Evolutionary conservation across 164 flowering plant genomes (phyloP).

Genomic region (Magnolia kwangsiensis): DNA sequence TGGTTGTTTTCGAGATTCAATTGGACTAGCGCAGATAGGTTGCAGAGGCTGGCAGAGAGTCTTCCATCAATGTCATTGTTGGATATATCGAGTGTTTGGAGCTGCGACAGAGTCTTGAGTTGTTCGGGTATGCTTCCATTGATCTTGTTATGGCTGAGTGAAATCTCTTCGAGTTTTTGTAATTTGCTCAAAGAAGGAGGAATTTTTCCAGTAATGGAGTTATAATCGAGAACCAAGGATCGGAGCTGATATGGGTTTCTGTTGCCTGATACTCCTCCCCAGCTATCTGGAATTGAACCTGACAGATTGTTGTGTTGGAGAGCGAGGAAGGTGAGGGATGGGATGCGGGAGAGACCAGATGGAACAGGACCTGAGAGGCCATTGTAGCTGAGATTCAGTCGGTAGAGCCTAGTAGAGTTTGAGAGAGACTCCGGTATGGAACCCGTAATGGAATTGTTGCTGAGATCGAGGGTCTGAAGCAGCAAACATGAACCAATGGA

Average conservation of each 20-base stretch:
- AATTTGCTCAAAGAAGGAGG: conserved; percentile 39
- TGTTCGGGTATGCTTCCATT: conserved; percentile 56
- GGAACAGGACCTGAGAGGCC: conserved; percentile 64
- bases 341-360: conserved; percentile 34
- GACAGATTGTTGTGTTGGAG: conserved; percentile 76
- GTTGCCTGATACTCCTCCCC: neutral
- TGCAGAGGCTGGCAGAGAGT: conserved; percentile 42
- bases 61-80: conserved; percentile 57
- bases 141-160: conserved; percentile 52
- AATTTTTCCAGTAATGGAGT: conserved; percentile 4
- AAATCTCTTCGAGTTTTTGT: conserved; percentile 44
- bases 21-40: conserved; percentile 42
- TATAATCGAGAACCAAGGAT: conserved; percentile 1
- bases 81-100: conserved; percentile 55
- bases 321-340: conserved; percentile 62
- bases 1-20: conserved; percentile 48
- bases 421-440: conserved; percentile 54
- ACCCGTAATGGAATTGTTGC: conserved; percentile 70
- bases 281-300: conserved; percentile 53
- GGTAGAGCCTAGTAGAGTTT: conserved; percentile 52
- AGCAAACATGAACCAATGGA: conserved; percentile 52
- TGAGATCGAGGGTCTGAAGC: conserved; percentile 73
- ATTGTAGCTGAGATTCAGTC: conserved; percentile 80
- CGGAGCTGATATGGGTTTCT: neutral
- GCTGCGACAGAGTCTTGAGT: conserved; percentile 41